Conservation (phyloP, 2,329 filamentous ascomycete genomes). For the Fusarium sp. region DNA sequence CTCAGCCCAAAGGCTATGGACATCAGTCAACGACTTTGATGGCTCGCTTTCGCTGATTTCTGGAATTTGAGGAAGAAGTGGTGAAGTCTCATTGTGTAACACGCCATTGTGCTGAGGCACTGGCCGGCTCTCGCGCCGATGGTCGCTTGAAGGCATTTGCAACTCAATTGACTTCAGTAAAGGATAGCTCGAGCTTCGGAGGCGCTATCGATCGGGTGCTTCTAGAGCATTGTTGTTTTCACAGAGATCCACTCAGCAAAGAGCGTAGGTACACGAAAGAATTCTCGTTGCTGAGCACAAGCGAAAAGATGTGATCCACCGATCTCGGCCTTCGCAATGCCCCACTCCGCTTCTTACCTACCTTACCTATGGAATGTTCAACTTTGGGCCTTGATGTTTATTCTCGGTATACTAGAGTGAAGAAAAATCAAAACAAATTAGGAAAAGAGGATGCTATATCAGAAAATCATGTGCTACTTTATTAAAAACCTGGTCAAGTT, state of each 20-base stretch:
- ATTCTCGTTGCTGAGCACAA: constrained; percentile 18
- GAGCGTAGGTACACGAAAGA: constrained; percentile 17
- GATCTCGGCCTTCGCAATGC: constrained; percentile 19
- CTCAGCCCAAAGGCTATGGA: constrained; percentile 33
- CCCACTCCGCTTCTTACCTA: too few relatives aligned
- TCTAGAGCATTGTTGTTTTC: background rate
- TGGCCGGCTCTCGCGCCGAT: constrained; percentile 20
- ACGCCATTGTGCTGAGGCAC: constrained; percentile 19
- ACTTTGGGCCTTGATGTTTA: too few relatives aligned
- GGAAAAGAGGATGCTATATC: background rate
- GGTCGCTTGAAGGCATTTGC: constrained; percentile 27
- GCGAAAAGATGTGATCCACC: constrained; percentile 20
- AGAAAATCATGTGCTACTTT: background rate
- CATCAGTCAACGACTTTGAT: constrained; percentile 13
- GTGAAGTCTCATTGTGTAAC: constrained; percentile 37
- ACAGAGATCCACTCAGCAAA: constrained; percentile 23
- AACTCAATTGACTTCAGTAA: background rate
- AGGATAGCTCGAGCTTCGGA: constrained; percentile 8
- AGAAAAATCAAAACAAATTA: too few relatives aligned
- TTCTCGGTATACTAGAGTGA: too few relatives aligned
- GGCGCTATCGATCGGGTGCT: background rate
- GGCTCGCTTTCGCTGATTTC: constrained; percentile 16
- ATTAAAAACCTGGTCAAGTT: too few relatives aligned
- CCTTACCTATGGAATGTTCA: too few relatives aligned
- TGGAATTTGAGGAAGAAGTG: constrained; percentile 28